Base-by-base conservation (phyloP, 495 filamentous ascomycete genomes). In the Penicillium verhagenii region DNA sequence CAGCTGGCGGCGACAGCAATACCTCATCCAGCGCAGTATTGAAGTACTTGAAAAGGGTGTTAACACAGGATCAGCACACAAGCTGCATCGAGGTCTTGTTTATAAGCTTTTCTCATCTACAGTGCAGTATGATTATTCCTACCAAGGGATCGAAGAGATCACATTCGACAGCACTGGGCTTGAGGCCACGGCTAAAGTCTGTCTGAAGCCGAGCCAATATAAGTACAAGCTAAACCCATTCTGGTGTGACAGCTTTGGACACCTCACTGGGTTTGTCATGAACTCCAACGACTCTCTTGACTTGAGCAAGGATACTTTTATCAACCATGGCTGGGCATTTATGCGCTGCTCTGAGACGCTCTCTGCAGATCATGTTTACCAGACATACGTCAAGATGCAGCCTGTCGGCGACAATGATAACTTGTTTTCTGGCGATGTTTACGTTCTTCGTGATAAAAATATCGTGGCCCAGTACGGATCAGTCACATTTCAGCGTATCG, bases 241-340 rank as follows among this genome's bases (percentile, higher is more conserved):
- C 47, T 73, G 60, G 52, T 76, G 78, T 47, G 77, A 80, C 44
- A 72, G 67, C 21, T 51, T 77, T 9, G 59, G 56, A 0, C 74
- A 78, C 50, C 38, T 80, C 1, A 66, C 68, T 6, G 76, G 77
- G 0, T 69, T 77, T 33, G 56, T 71, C 16, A 54, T 74, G 54
- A 75, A 77, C 44, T 59, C 49, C 11, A 52, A 50, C 11, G 64
- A 72, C 39, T 58, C 52, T 1, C 46, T 53, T n/a, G n/a, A n/a
- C 5, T 60, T 71, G 45, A 59, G 62, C 7, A 52, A 66, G 40
- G 57, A 65, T 49, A 67, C 67, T 57, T 77, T 53, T 45, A 56
- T 76, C 13, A 75, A 70, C 0, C 72, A 69, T 2, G 75, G 75
- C 0, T 76, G 70, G 63, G 25, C 39, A 1, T 50, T 44, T 1